Evolutionary conservation across 331 rosid genomes (phyloP).

Genomic region (Quercus tomentella): DNA sequence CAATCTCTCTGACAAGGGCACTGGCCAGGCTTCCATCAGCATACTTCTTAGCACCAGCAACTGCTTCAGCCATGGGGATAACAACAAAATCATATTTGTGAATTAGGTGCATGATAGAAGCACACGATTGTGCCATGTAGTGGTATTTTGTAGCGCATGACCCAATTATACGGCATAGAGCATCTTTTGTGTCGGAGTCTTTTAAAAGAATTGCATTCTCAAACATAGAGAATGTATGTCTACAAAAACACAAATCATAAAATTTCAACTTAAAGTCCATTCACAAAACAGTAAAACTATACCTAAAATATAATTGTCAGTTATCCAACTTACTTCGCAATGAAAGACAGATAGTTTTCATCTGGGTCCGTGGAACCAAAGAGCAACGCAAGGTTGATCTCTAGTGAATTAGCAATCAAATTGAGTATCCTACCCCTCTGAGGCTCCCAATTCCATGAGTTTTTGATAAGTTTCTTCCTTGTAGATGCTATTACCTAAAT

Average conservation of each 20-base stretch:
- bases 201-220: conserved; percentile 64
- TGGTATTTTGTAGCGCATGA: conserved; percentile 90
- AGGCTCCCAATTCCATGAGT: conserved; percentile 88
- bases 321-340: conserved; percentile 58
- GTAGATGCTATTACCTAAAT: conserved; percentile 51
- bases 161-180: conserved; percentile 79
- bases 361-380: conserved; percentile 74
- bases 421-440: conserved; percentile 77
- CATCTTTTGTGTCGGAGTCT: conserved; percentile 71
- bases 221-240: conserved; percentile 71
- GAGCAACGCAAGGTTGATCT: conserved; percentile 73
- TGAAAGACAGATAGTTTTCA: conserved; percentile 72
- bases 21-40: conserved; percentile 81
- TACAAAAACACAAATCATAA: conserved; percentile 29
- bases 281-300: neutral
- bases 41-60: conserved; percentile 74
- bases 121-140: conserved; percentile 81
- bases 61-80: conserved; percentile 79
- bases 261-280: conserved; percentile 9
- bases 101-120: conserved; percentile 84
- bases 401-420: conserved; percentile 87
- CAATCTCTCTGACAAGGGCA: conserved; percentile 80
- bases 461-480: conserved; percentile 59
- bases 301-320: neutral
- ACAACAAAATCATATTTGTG: conserved; percentile 92